Base-by-base conservation (phyloP, 805 yeast genomes). In the Sporopachydermia quercuum region DNA sequence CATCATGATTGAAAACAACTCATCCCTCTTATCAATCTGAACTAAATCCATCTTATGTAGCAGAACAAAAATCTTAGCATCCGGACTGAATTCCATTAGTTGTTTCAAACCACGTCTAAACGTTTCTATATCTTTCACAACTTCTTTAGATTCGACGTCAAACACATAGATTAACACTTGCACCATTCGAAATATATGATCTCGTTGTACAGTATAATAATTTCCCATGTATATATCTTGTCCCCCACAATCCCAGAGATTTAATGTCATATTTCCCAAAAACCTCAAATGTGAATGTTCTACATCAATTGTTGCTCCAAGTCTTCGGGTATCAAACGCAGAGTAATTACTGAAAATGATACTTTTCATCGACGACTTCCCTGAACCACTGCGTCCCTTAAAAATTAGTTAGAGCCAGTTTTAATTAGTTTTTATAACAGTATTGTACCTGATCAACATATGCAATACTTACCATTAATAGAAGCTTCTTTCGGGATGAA, bases 231-330 rank as follows among this genome's bases (percentile, higher is more conserved):
- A 91, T 2, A 81, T 85, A 57, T 91, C 96, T 56, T 91, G 98
- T 3, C 95, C 95, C 51, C 97, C 98, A 61, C 98, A 91, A 58
- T 91, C 98, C 97, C 97, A 87, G 16, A 91, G 63, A 51, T 89
- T 89, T 37, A 91, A 65, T 1, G 96, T 86, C 93, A 91, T 85
- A 55, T 89, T 87, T 1, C 96, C 96, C 43, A 91, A 64, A 52
- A 91, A 87, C 39, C 97, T 65, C 41, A 91, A 62, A 60, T 89
- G 95, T 2, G 96, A 85, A 54, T 91, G 96, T 54, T 91, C 98
- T n/a, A 91, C 96, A 54, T 91, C 98, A 42, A 91, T 87, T 0
- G 98, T 91, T 6, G 98, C 97, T 2, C 97, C 97, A 11, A 91
- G 61, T 42, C 97, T 68, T 46, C 97, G 70, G 2, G 98, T 91